Evolutionary conservation across 176 grass and related monocot species (phyloP).

Genomic region (Secale cereale): DNA sequence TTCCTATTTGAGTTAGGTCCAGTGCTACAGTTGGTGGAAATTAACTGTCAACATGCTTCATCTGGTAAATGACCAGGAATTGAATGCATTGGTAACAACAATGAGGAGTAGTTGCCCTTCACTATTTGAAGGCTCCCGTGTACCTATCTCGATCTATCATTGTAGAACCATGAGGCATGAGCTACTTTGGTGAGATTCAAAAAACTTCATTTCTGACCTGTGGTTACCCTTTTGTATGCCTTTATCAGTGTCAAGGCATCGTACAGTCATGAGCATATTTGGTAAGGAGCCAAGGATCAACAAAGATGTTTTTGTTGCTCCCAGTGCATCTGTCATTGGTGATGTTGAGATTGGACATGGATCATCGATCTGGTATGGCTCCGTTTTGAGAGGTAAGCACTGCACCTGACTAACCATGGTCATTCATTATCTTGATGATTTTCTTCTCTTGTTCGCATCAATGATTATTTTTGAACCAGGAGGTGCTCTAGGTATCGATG

Average conservation of each 20-base stretch:
- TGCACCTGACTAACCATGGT: background rate
- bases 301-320: constrained; percentile 92
- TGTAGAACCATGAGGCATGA: background rate
- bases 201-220: background rate
- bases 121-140: background rate
- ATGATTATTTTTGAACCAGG: background rate
- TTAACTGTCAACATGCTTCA: background rate
- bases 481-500: background rate
- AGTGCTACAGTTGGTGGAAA: background rate
- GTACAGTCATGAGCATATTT: constrained; percentile 82
- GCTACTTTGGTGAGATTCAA: background rate
- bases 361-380: constrained; percentile 97
- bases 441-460: background rate
- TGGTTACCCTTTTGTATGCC: background rate
- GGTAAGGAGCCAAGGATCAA: constrained; percentile 74
- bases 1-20: background rate
- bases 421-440: background rate
- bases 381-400: constrained; percentile 84
- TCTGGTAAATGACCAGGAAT: background rate
- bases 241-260: constrained; percentile 84
- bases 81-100: background rate
- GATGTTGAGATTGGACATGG: constrained; percentile 85
- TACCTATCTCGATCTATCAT: background rate
- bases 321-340: constrained; percentile 84
- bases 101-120: background rate